Percentiles rank a stretch among this genome's conserved stretches.
Evolutionary conservation across 306 rosid genomes (phyloP).

Genomic region (Begonia fuchsioides): DNA sequence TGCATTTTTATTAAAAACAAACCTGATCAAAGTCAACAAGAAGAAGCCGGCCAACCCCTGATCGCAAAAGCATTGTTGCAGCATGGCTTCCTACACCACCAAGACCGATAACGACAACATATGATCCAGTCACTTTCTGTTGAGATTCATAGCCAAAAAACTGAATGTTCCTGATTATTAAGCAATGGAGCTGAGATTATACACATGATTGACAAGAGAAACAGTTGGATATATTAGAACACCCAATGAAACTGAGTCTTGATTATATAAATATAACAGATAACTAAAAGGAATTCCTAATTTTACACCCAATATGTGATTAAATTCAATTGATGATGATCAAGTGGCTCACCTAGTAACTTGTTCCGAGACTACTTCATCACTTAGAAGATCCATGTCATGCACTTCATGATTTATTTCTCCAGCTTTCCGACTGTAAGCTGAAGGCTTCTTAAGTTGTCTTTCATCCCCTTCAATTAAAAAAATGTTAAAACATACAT

Average conservation of each 20-base stretch:
- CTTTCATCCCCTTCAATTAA: conserved; percentile 14
- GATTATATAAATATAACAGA: background rate
- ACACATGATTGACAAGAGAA: too few species aligned
- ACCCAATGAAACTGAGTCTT: background rate
- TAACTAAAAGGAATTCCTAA: background rate
- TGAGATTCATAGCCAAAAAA: conserved; percentile 75
- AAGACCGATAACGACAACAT: conserved; percentile 93
- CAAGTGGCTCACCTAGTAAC: conserved; percentile 54
- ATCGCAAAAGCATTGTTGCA: conserved; percentile 81
- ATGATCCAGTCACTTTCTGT: conserved; percentile 63
- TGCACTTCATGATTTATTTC: conserved; percentile 21
- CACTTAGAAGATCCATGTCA: conserved; percentile 38
- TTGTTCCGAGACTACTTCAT: conserved; percentile 90
- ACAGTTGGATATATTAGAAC: background rate
- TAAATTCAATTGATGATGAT: conserved; percentile 4
- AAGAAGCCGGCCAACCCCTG: conserved; percentile 90
- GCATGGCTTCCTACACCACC: conserved; percentile 99
- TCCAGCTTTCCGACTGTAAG: conserved; percentile 20
- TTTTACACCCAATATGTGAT: background rate
- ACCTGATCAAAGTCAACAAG: conserved; percentile 98
- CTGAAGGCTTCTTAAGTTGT: conserved; percentile 19
- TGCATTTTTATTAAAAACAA: background rate
- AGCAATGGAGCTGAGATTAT: conserved; percentile 4
- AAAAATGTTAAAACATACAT: background rate
- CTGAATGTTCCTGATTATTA: conserved; percentile 63